These are phyloP conservation scores for Diaporthe sp. DNA, from an alignment of 2,329 filamentous ascomycete genomes.

Conservation along the genomic window DNA sequence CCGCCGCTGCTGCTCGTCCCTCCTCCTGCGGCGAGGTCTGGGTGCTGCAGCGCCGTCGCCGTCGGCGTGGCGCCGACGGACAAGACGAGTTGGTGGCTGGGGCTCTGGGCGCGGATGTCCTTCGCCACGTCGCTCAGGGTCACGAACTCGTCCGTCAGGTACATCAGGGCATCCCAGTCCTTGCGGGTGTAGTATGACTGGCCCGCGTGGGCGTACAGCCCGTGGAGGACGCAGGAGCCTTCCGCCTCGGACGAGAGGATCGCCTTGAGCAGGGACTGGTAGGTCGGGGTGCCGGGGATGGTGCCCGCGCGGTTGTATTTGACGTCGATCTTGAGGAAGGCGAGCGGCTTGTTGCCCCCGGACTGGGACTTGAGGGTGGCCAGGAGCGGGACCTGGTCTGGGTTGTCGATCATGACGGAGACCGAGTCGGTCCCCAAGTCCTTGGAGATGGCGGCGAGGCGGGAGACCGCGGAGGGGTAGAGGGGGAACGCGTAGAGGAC, in stretches of 20 bases:
- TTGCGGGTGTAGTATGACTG: slow-evolving; percentile 72
- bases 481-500: slow-evolving; percentile 82
- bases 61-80: slow-evolving; percentile 86
- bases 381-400: slow-evolving; percentile 67
- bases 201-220: slow-evolving; percentile 70
- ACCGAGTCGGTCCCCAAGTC: slow-evolving; percentile 70
- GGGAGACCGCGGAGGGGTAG: slow-evolving; percentile 70
- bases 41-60: slow-evolving; percentile 75
- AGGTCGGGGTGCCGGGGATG: slow-evolving; percentile 58
- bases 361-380: slow-evolving; percentile 59
- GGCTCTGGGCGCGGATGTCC: slow-evolving; percentile 52
- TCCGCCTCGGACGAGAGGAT: slow-evolving; percentile 72
- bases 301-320: slow-evolving; percentile 81
- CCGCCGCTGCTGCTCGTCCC: background rate
- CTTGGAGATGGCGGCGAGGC: slow-evolving; percentile 70
- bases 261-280: slow-evolving; percentile 70
- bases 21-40: slow-evolving; percentile 45
- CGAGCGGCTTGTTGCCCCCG: slow-evolving; percentile 63
- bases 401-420: slow-evolving; percentile 79
- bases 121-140: slow-evolving; percentile 63
- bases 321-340: slow-evolving; percentile 83
- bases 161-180: slow-evolving; percentile 68
- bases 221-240: slow-evolving; percentile 41
- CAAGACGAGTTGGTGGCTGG: slow-evolving; percentile 60
- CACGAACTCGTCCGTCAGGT: slow-evolving; percentile 72